These are phyloP conservation scores for Quercus dentata DNA, from an alignment of 306 rosid species.

Conservation along the genomic window DNA sequence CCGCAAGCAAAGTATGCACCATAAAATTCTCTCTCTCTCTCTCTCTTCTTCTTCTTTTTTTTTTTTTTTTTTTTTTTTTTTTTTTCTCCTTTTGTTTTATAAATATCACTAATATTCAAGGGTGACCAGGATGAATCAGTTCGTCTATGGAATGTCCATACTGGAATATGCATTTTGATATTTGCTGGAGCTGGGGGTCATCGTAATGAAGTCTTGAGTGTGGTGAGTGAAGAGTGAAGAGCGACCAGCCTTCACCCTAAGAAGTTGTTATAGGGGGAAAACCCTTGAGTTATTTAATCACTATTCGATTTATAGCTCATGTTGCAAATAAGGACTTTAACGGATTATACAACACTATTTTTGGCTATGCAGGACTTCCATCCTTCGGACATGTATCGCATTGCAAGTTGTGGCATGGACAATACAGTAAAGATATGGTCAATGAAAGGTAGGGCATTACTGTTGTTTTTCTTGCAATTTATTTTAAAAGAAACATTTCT, in stretches of 20 bases:
- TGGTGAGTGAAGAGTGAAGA: constrained; percentile 51
- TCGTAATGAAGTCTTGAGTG: constrained; percentile 95
- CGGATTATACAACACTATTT: constrained; percentile 6
- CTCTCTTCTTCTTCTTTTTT: not conserved
- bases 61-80: not conserved
- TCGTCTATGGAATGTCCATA: constrained; percentile 92
- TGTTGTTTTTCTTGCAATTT: not conserved
- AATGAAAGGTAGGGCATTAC: constrained; percentile 65
- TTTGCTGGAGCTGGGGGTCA: constrained; percentile 98
- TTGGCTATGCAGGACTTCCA: constrained; percentile 71
- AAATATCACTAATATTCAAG: constrained; percentile 24
- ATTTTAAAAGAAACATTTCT: not conserved
- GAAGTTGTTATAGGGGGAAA: not conserved
- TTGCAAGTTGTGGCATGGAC: constrained; percentile 99
- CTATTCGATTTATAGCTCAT: not conserved
- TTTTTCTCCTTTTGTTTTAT: constrained; percentile 6
- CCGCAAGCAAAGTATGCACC: constrained; percentile 83
- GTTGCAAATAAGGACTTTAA: not conserved
- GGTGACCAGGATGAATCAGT: constrained; percentile 86
- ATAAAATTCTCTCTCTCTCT: not conserved
- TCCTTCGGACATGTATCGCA: constrained; percentile 78
- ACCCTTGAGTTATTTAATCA: not conserved
- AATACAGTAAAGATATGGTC: constrained; percentile 97
- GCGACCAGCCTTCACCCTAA: not conserved
- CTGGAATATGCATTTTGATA: constrained; percentile 87